Base-by-base conservation (phyloP, 2,329 filamentous ascomycete genomes). In the Fusarium oligoseptatum region DNA sequence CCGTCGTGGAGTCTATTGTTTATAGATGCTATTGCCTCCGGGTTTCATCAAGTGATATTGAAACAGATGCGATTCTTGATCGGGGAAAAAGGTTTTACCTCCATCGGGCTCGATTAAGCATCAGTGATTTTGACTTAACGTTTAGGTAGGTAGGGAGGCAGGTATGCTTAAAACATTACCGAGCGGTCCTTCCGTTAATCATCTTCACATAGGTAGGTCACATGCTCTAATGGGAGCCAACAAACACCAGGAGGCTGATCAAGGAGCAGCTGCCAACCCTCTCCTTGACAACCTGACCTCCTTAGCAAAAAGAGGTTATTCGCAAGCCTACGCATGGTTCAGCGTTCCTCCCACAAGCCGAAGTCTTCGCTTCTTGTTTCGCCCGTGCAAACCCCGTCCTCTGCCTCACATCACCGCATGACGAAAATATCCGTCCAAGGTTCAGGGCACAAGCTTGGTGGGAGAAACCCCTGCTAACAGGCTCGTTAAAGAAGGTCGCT, bases 401-500 rank as follows among this genome's bases (percentile, higher is more conserved):
- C 55, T 64, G 45, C 56, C 34, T 50, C 60, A 20, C 55, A 24
- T 71, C 62, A 34, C 55, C 56, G 45, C n/a, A 64, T 57, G 17
- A 48, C 39, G 22, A 45, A 29, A 66, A 65, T 37, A 34, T 57
- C 24, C 45, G 55, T 64, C 17, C 34, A 66, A 58, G 63, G 57
- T 48, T 15, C 39, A 68, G 45, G 66, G 45, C 64, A 65, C 56
- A 69, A 61, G 61, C 41, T 52, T 45, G 58, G 60, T 52, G 39
- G 71, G 64, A 27, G 32, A 27, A 29, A 34, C 37, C 43, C 57
- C 73, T 50, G 61, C 52, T 50, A 45, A 62, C 63, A 62, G 57
- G 27, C 64, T 75, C 67, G 64, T 74, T 68, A 45, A 55, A 68
- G 70, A 68, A 76, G 73, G 70, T 72, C 58, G 41, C 36, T 58